These are phyloP conservation scores for Pyrenula aspistea DNA, from an alignment of 495 filamentous ascomycete genomes.

Conservation along the genomic window DNA sequence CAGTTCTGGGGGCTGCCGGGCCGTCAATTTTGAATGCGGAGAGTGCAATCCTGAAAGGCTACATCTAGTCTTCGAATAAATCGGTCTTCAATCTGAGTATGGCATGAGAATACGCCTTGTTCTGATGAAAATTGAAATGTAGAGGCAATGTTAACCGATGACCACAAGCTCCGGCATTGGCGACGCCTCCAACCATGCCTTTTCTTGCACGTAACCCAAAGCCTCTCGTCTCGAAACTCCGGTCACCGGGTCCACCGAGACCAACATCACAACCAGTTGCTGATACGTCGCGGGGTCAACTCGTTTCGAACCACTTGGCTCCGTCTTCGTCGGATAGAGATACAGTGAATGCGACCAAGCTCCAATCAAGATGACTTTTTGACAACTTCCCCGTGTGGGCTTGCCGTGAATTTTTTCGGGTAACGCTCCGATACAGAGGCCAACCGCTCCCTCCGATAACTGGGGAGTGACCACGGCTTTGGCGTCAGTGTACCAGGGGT, in stretches of 20 bases:
- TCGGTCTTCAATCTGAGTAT: no score
- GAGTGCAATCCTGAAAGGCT: background rate
- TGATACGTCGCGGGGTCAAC: background rate
- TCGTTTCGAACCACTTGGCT: background rate
- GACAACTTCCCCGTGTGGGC: background rate
- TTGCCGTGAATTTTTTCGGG: background rate
- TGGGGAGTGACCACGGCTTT: background rate
- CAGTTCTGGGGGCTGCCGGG: conserved; percentile 1
- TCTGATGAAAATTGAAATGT: no score
- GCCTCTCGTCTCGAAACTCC: no score
- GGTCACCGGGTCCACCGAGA: background rate
- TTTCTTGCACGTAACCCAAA: no score
- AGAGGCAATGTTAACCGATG: no score
- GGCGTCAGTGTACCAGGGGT: background rate
- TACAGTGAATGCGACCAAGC: background rate
- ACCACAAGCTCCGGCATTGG: no score
- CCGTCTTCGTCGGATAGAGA: background rate
- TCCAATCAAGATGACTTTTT: background rate
- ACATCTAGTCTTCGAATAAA: no score
- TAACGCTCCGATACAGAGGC: background rate
- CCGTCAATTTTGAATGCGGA: conserved; percentile 3
- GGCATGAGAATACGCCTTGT: no score
- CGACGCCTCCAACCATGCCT: no score
- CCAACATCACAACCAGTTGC: background rate
- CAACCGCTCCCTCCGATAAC: background rate